phyloP scores from a whole-genome alignment of 228 moss, liverwort and hornwort species.

The Sphagnum fallax region DNA sequence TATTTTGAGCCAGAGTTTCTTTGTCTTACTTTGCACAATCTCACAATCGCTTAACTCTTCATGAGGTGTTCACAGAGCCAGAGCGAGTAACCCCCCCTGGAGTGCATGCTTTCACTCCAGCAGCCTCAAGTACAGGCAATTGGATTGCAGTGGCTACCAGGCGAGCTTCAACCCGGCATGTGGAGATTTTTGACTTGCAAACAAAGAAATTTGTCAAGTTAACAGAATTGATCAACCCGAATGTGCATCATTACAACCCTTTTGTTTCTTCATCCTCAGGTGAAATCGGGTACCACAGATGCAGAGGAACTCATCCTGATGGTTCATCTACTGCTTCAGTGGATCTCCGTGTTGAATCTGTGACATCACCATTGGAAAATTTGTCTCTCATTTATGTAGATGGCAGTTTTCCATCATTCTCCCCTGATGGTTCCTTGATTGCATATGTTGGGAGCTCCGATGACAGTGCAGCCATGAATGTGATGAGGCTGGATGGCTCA shows the following conservation, averaged over 20 bases:
- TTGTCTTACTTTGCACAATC: too few species aligned
- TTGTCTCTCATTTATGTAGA: constrained; percentile 34
- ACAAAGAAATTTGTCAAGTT: constrained; percentile 30
- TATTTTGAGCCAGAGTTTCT: too few species aligned
- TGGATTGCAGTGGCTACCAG: constrained; percentile 85
- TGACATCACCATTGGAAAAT: constrained; percentile 31
- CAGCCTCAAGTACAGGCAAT: constrained; percentile 45
- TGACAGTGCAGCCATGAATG: constrained; percentile 11
- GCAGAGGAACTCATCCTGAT: constrained; percentile 34
- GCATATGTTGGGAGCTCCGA: constrained; percentile 19
- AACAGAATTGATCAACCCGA: constrained; percentile 48
- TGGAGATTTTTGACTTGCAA: constrained; percentile 67
- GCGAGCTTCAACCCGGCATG: constrained; percentile 45
- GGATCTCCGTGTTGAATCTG: constrained; percentile 30
- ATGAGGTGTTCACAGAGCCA: background rate
- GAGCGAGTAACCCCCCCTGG: constrained; percentile 74
- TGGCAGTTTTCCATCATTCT: constrained; percentile 54
- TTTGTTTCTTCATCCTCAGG: constrained; percentile 55
- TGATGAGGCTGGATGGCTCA: constrained; percentile 46
- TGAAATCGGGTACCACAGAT: constrained; percentile 74
- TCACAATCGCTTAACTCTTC: constrained; percentile 1
- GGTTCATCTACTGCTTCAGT: background rate
- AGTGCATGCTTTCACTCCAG: constrained; percentile 71
- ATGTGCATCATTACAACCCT: constrained; percentile 61
- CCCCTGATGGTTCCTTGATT: constrained; percentile 47